Conservation (phyloP, 192 early-diverging fungal species). For the Coemansia sp. region DNA sequence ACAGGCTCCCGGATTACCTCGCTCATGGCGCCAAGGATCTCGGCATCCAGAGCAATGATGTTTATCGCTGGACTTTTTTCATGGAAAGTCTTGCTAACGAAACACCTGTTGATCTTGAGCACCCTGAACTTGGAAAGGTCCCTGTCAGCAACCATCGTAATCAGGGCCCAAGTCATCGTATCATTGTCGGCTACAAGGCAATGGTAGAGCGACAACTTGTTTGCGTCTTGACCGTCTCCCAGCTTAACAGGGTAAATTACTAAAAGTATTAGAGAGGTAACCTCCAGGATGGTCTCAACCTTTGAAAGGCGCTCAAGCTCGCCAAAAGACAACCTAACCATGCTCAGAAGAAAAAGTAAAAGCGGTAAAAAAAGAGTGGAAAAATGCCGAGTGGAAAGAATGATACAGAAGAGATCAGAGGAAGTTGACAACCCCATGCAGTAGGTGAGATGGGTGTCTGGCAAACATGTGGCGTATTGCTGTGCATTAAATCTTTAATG, state of each 20-base stretch:
- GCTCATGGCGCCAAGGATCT: conserved; percentile 23
- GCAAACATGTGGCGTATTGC: neutral
- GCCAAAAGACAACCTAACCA: conserved; percentile 25
- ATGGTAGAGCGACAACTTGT: conserved; percentile 6
- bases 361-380: neutral
- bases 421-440: neutral
- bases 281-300: conserved; percentile 8
- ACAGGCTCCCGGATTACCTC: conserved; percentile 25
- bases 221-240: conserved; percentile 15
- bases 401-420: neutral
- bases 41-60: conserved; percentile 30
- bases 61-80: conserved; percentile 19
- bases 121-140: conserved; percentile 29
- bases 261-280: conserved; percentile 24
- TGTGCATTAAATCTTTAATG: neutral
- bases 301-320: conserved; percentile 25
- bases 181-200: conserved; percentile 46
- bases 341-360: neutral
- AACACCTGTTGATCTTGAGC: conserved; percentile 23
- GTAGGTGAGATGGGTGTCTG: neutral
- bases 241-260: conserved; percentile 35
- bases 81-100: conserved; percentile 22
- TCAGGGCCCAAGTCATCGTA: conserved; percentile 24
- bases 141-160: conserved; percentile 30
- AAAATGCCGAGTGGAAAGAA: neutral